phyloP scores from a whole-genome alignment of 306 rosid genomes.

The Casuarina cunninghamiana region DNA sequence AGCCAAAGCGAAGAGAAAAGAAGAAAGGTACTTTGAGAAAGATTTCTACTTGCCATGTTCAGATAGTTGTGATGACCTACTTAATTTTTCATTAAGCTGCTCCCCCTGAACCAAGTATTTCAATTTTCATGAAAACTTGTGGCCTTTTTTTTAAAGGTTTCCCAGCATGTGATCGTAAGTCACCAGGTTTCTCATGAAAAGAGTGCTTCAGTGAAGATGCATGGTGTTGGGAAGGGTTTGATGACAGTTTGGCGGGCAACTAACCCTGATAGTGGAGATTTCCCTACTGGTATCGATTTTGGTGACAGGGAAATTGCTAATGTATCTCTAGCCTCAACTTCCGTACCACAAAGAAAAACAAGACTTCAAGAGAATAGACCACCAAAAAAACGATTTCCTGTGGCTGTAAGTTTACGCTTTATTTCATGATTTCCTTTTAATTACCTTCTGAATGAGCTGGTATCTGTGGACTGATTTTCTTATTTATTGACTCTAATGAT shows the following conservation, averaged over 20 bases:
- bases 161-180: slow-evolving; percentile 40
- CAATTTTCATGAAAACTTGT: slow-evolving; percentile 7
- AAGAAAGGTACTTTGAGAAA: slow-evolving; percentile 54
- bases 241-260: slow-evolving; percentile 95
- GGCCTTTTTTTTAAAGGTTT: slow-evolving; percentile 41
- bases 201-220: slow-evolving; percentile 47
- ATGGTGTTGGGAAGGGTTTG: slow-evolving; percentile 95
- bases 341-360: slow-evolving; percentile 27
- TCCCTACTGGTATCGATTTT: slow-evolving; percentile 53
- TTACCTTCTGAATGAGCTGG: slow-evolving; percentile 23
- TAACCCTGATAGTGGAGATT: slow-evolving; percentile 59
- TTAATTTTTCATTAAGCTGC: slow-evolving; percentile 9
- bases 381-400: slow-evolving; percentile 24
- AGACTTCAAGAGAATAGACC: slow-evolving; percentile 42
- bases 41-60: slow-evolving; percentile 7
- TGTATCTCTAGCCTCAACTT: slow-evolving; percentile 34
- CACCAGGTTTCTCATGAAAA: slow-evolving; percentile 23
- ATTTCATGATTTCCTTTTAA: slow-evolving; percentile 10
- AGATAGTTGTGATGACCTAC: neutral
- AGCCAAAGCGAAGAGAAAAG: slow-evolving; percentile 48
- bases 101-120: neutral
- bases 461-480: slow-evolving; percentile 20
- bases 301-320: slow-evolving; percentile 32
- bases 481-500: slow-evolving; percentile 18
- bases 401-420: slow-evolving; percentile 45